These are phyloP conservation scores for Globisporangium yorkense DNA, from an alignment of 352 stramenopile species.

Conservation along the genomic window DNA sequence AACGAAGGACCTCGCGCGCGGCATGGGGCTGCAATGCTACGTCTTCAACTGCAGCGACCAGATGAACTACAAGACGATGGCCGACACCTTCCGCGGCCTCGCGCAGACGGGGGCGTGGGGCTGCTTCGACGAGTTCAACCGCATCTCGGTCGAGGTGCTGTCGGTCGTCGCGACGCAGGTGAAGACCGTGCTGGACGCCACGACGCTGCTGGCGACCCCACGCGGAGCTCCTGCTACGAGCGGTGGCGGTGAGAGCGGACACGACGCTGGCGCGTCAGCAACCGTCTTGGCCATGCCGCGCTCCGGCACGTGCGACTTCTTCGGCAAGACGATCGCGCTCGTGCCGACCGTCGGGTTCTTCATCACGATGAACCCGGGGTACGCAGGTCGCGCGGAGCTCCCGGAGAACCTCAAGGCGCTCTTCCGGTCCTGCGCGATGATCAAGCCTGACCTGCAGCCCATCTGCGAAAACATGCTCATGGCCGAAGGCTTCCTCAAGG, in stretches of 20 bases:
- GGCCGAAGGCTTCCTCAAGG: constrained; percentile 90
- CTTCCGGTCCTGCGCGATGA: constrained; percentile 91
- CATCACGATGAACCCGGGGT: constrained; percentile 94
- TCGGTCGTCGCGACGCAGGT: constrained; percentile 95
- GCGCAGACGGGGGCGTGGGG: constrained; percentile 90
- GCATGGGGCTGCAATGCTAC: constrained; percentile 77
- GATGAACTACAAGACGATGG: constrained; percentile 96
- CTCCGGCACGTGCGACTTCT: constrained; percentile 83
- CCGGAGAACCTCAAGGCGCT: constrained; percentile 92
- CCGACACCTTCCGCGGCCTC: constrained; percentile 93
- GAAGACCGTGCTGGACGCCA: constrained; percentile 95
- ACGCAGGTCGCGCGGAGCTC: constrained; percentile 87
- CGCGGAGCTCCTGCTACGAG: constrained; percentile 9
- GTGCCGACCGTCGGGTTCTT: constrained; percentile 88
- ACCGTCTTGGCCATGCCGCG: constrained; percentile 29
- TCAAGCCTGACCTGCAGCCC: constrained; percentile 86
- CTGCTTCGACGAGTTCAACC: constrained; percentile 87
- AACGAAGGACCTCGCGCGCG: constrained; percentile 73
- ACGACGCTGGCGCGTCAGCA: constrained; percentile 5
- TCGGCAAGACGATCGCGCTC: constrained; percentile 82
- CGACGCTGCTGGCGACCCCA: constrained; percentile 18
- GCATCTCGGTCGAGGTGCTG: constrained; percentile 93
- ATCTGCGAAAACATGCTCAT: constrained; percentile 96
- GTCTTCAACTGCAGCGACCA: constrained; percentile 88
- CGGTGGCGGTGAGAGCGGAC: constrained; percentile 12